Evolutionary conservation across 2,329 filamentous ascomycete species (phyloP).

Genomic region (Fusarium vanettenii): DNA sequence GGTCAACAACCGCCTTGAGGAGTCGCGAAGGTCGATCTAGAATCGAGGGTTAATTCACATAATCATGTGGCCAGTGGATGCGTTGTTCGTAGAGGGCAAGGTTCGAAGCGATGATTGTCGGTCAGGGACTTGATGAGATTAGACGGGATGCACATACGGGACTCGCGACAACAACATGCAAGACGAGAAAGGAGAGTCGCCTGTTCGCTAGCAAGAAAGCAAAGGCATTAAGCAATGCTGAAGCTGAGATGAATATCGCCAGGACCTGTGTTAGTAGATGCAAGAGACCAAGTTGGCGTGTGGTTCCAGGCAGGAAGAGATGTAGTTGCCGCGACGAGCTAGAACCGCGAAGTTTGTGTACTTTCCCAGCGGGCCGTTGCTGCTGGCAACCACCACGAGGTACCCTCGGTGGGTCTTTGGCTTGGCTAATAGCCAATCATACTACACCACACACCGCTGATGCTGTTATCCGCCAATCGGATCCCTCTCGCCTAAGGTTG

Average conservation of each 20-base stretch:
- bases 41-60: slow-evolving; percentile 12
- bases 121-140: slow-evolving; percentile 11
- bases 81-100: neutral
- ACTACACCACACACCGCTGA: slow-evolving; percentile 1
- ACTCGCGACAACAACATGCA: slow-evolving; percentile 44
- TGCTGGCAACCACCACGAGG: slow-evolving; percentile 42
- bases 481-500: neutral
- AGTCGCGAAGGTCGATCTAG: slow-evolving; percentile 30
- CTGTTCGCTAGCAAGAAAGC: slow-evolving; percentile 16
- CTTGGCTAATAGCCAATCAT: slow-evolving; percentile 16
- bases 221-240: slow-evolving; percentile 46
- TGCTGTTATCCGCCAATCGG: slow-evolving; percentile 14
- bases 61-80: neutral
- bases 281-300: slow-evolving; percentile 23
- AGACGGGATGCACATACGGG: slow-evolving; percentile 43
- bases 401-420: neutral
- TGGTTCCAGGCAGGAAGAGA: slow-evolving; percentile 31
- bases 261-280: slow-evolving; percentile 40
- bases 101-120: neutral
- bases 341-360: slow-evolving; percentile 48
- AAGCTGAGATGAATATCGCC: slow-evolving; percentile 17
- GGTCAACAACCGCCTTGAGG: slow-evolving; percentile 28
- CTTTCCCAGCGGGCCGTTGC: slow-evolving; percentile 47
- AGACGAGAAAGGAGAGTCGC: slow-evolving; percentile 30
- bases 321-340: slow-evolving; percentile 26